Evolutionary conservation across 2,329 filamentous ascomycete genomes (phyloP).

Genomic region (Cercospora beticola): DNA sequence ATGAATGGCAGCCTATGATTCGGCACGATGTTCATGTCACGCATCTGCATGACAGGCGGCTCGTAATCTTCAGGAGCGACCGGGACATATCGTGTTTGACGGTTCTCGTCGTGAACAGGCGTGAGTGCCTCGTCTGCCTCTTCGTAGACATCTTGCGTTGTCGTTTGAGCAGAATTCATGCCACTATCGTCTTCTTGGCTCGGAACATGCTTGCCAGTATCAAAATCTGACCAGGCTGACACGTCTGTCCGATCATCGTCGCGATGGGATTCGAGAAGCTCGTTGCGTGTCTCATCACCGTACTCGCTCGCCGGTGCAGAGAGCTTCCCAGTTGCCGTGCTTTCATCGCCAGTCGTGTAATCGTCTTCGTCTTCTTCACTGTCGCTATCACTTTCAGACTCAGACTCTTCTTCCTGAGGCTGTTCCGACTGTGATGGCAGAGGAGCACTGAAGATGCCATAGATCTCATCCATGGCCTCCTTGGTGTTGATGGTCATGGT

Average conservation of each 20-base stretch:
- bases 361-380: conserved; percentile 46
- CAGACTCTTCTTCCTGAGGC: conserved; percentile 58
- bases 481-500: conserved; percentile 97
- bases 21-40: conserved; percentile 74
- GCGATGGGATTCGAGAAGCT: conserved; percentile 46
- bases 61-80: conserved; percentile 85
- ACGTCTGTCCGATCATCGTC: conserved; percentile 47
- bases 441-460: conserved; percentile 93
- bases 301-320: conserved; percentile 64
- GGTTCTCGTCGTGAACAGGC: conserved; percentile 45
- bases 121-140: conserved; percentile 44
- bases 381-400: conserved; percentile 60
- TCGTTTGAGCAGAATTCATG: conserved; percentile 35
- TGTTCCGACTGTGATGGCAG: conserved; percentile 53
- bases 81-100: conserved; percentile 69
- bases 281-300: conserved; percentile 59
- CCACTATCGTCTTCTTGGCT: conserved; percentile 42
- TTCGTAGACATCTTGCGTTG: conserved; percentile 39
- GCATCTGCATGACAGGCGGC: conserved; percentile 70
- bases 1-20: conserved; percentile 95
- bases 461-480: conserved; percentile 95
- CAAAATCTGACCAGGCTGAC: conserved; percentile 89
- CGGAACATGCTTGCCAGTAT: conserved; percentile 68
- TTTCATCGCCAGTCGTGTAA: conserved; percentile 71
- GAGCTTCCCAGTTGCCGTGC: conserved; percentile 70